A percentile compares a stretch with the other conserved stretches of the same genome.
These are phyloP conservation scores for Tolypocladium ovalisporum DNA, from an alignment of 2,329 filamentous ascomycete genomes.

Conservation along the genomic window DNA sequence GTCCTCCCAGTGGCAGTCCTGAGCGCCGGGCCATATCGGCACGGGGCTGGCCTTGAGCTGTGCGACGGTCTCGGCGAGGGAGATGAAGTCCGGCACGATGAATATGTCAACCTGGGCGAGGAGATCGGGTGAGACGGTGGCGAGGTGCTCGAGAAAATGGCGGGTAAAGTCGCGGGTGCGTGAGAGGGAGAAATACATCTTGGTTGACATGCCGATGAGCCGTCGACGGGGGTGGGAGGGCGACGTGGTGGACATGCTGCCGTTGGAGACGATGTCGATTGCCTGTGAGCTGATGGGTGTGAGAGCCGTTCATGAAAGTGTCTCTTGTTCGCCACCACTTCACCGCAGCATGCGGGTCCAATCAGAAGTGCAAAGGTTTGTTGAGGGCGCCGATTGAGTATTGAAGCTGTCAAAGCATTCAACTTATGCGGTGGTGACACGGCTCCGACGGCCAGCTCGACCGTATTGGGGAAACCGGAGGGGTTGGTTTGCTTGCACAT, in stretches of 20 bases:
- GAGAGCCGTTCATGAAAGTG: no score
- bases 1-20: conserved; percentile 63
- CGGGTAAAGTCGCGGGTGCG: conserved; percentile 47
- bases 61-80: conserved; percentile 42
- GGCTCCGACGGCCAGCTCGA: neutral
- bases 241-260: conserved; percentile 1
- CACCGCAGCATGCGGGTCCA: no score
- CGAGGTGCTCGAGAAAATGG: conserved; percentile 34
- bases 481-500: no score
- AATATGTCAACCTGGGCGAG: conserved; percentile 55
- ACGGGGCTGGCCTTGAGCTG: conserved; percentile 28
- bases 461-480: conserved; percentile 6
- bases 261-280: neutral
- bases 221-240: conserved; percentile 30
- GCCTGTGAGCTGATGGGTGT: no score
- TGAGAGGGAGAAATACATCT: conserved; percentile 68
- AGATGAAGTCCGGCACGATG: conserved; percentile 67
- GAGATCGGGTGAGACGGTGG: conserved; percentile 27
- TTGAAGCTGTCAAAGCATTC: neutral
- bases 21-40: conserved; percentile 54
- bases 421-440: no score
- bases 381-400: neutral
- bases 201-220: conserved; percentile 63
- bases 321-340: no score
- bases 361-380: neutral